A percentile compares a stretch with the other conserved stretches of the same genome.
Evolutionary conservation across 176 grass and related monocot species (phyloP).

Genomic region (Zea luxurians): DNA sequence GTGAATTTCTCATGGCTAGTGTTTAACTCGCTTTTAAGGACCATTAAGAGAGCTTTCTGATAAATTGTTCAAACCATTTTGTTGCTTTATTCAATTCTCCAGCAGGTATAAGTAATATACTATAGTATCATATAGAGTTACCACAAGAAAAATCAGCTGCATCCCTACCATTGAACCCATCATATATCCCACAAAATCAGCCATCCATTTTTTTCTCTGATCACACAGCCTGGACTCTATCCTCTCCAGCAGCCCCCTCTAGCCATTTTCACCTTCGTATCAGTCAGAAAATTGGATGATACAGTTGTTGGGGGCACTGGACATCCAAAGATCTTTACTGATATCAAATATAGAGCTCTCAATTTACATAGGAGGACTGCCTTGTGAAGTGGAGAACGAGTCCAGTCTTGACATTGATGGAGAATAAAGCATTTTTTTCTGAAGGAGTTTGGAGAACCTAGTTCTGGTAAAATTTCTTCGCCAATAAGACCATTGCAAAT

Average conservation of each 20-base stretch:
- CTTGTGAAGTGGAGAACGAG: constrained; percentile 52
- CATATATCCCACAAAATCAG: constrained; percentile 96
- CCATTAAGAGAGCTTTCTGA: constrained; percentile 28
- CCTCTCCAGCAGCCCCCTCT: constrained; percentile 95
- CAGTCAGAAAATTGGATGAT: constrained; percentile 80
- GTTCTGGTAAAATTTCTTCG: constrained; percentile 86
- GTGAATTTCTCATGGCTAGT: constrained; percentile 58
- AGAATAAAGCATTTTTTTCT: constrained; percentile 64
- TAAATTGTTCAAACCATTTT: constrained; percentile 35
- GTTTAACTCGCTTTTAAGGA: constrained; percentile 64
- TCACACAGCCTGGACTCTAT: constrained; percentile 98
- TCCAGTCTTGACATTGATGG: constrained; percentile 88
- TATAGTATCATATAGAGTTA: constrained; percentile 92
- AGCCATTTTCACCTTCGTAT: constrained; percentile 82
- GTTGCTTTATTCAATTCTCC: constrained; percentile 70
- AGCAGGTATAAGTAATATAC: constrained; percentile 77
- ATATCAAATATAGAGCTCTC: constrained; percentile 60
- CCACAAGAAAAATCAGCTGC: constrained; percentile 91
- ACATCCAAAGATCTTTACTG: constrained; percentile 60
- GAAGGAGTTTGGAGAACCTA: constrained; percentile 95
- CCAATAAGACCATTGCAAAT: constrained; percentile 95
- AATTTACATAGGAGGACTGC: constrained; percentile 39
- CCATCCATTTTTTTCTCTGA: constrained; percentile 93
- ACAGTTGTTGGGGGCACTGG: constrained; percentile 56
- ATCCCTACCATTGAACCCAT: constrained; percentile 98